Conservation (phyloP, 148 eudicot genomes). For the Mesembryanthemum crystallinum region DNA sequence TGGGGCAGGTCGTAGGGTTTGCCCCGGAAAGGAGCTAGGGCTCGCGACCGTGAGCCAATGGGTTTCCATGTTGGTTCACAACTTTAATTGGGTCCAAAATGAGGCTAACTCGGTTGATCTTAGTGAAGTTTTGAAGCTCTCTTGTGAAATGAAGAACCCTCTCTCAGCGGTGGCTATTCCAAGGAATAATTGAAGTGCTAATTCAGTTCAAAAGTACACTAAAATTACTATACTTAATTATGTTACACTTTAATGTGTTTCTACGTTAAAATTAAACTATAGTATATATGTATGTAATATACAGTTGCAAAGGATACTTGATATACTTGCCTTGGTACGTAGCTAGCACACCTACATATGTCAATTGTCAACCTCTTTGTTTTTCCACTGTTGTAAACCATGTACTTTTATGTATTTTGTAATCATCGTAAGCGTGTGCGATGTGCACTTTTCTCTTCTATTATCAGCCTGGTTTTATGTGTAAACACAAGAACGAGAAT, state of each 20-base stretch:
- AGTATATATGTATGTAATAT: constrained; percentile 1
- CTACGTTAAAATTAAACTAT: not conserved
- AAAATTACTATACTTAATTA: not conserved
- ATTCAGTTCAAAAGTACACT: constrained; percentile 8
- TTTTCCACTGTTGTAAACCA: not conserved
- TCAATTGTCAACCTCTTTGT: not conserved
- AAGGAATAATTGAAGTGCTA: constrained; percentile 24
- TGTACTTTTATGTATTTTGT: not conserved
- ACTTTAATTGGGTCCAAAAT: constrained; percentile 36
- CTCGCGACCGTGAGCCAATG: constrained; percentile 50
- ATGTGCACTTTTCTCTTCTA: not conserved
- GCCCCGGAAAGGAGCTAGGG: constrained; percentile 63
- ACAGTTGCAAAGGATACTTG: constrained; percentile 7
- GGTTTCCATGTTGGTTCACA: constrained; percentile 51
- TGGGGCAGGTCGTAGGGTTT: constrained; percentile 63
- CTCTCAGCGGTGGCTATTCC: constrained; percentile 37
- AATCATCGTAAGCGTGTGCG: not conserved
- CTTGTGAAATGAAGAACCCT: constrained; percentile 65
- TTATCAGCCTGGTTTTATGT: constrained; percentile 1
- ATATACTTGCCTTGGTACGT: not conserved
- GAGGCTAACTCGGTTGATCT: constrained; percentile 33
- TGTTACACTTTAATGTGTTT: constrained; percentile 10
- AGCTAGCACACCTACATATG: not conserved
- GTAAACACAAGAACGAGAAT: not conserved
- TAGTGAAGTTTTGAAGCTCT: constrained; percentile 53